Evolutionary conservation across 2,329 filamentous ascomycete genomes (phyloP), one percentile per base, ranked within the genome.

Genomic region (Trichoderma endophyticum): DNA sequence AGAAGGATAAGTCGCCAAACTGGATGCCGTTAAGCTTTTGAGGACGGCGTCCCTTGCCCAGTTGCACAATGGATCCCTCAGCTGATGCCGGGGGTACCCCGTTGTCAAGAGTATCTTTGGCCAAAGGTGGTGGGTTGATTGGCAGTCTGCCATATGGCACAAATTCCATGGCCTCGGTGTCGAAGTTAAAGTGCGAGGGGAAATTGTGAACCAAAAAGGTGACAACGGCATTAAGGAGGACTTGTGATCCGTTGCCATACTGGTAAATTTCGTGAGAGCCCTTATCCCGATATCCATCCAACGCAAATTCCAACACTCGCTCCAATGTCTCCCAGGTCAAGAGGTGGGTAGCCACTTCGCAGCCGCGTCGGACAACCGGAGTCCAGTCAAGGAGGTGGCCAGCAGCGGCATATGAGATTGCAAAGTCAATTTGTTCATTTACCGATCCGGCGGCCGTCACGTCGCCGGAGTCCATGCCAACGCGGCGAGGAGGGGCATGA

Each of bases 311-410:
- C 14, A 93, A 79, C 2, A 85, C 88, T 21, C 83, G 83, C 75
- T 91, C 89, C 15, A 92, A 75, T 0, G 88, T 92, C 67, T 88
- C 84, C 90, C 90, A 92, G 73, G 84, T 85, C 56, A 93, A 77
- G 5, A 89, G 83, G 67, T 85, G 83, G 43, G 85, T 83, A 1
- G 89, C 89, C 73, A 91, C 84, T 62, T 89, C 86, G 30, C 91
- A 81, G 43, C 90, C 91, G 43, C 88, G 86, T 60, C 84, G 80
- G 12, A 87, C 82, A 30, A 92, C 84, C 28, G 85, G 84, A 3
- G 82, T 83, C 77, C 91, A 86, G 54, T 84, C 82, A 18, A 93
- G 82, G 51, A 89, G 81, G 64, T 87, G 83, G 0, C 90, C 91
- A 6, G 89, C 87, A 30, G 90, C 89, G 60, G 90, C 86, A 76